Percentiles rank a stretch among this genome's conserved stretches.
phyloP scores from a whole-genome alignment of 2,329 filamentous ascomycete species.

The Fusarium sp. region DNA sequence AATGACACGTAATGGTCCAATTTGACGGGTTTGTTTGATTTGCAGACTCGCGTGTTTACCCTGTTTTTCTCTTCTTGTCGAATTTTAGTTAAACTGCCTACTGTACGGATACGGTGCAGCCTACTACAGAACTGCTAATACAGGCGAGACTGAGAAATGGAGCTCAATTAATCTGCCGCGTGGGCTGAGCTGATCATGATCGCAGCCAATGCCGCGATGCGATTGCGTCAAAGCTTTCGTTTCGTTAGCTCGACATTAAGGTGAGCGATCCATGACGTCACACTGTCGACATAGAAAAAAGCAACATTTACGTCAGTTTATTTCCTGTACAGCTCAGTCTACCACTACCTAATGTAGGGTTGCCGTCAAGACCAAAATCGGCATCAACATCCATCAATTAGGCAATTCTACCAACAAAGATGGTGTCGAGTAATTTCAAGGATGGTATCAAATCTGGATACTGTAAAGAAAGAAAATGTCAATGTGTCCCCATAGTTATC shows the following conservation, averaged over 20 bases:
- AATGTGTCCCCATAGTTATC: not conserved
- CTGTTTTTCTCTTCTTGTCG: conserved; percentile 21
- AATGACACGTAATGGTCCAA: conserved; percentile 37
- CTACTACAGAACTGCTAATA: not conserved
- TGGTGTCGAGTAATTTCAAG: conserved; percentile 25
- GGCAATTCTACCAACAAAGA: conserved; percentile 22
- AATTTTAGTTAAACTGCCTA: not conserved
- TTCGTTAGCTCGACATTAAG: conserved; percentile 23
- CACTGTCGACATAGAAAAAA: conserved; percentile 7
- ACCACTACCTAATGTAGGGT: not conserved
- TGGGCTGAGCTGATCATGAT: conserved; percentile 35
- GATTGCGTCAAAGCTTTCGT: conserved; percentile 32
- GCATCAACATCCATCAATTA: conserved; percentile 30
- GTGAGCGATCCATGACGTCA: conserved; percentile 46
- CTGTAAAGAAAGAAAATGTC: not conserved
- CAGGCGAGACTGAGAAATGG: not conserved
- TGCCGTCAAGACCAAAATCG: conserved; percentile 20
- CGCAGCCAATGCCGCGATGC: conserved; percentile 31
- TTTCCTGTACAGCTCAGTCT: not conserved
- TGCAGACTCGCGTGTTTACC: conserved; percentile 12
- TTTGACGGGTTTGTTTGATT: conserved; percentile 15
- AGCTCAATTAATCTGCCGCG: conserved; percentile 4
- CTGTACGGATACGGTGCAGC: not conserved
- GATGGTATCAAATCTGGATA: conserved; percentile 4
- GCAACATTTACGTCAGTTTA: conserved; percentile 32